Conservation (phyloP, 2,329 filamentous ascomycete species). For the Scedosporium minutisporum region DNA sequence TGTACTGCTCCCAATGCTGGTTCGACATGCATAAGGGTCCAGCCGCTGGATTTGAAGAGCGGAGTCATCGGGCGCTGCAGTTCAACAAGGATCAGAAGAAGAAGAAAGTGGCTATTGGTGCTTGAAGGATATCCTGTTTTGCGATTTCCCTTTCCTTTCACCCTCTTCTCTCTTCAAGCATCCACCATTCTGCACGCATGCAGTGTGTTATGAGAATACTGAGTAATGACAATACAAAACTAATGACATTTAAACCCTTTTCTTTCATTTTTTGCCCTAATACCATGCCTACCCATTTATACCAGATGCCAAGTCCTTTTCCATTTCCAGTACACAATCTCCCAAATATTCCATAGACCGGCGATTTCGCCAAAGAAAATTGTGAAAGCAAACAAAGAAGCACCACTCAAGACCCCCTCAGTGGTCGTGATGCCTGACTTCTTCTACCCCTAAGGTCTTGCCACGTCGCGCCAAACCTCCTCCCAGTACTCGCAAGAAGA, state of each 20-base stretch:
- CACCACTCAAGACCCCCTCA: not conserved
- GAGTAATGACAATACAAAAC: not conserved
- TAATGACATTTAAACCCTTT: not conserved
- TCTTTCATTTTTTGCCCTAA: not conserved
- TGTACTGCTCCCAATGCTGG: slow-evolving; percentile 76
- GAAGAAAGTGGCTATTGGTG: slow-evolving; percentile 26
- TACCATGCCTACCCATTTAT: not conserved
- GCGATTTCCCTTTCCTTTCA: not conserved
- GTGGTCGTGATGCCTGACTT: not conserved
- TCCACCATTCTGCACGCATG: not conserved
- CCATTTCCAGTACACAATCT: not conserved
- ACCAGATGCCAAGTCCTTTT: not conserved
- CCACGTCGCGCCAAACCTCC: slow-evolving; percentile 80
- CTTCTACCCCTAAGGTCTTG: slow-evolving; percentile 65
- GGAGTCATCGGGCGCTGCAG: slow-evolving; percentile 56
- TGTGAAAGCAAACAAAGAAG: not conserved
- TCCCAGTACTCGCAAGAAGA: slow-evolving; percentile 70
- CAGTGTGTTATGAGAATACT: not conserved
- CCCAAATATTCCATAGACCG: not conserved
- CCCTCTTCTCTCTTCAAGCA: not conserved
- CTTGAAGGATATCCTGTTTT: slow-evolving; percentile 13
- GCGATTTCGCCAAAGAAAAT: too few relatives aligned
- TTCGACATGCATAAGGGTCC: slow-evolving; percentile 67
- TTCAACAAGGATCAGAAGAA: slow-evolving; percentile 31
- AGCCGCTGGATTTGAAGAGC: slow-evolving; percentile 60